These are phyloP conservation scores for Aspergillus ochraceus DNA, from an alignment of 2,329 filamentous ascomycete species.

Conservation along the genomic window DNA sequence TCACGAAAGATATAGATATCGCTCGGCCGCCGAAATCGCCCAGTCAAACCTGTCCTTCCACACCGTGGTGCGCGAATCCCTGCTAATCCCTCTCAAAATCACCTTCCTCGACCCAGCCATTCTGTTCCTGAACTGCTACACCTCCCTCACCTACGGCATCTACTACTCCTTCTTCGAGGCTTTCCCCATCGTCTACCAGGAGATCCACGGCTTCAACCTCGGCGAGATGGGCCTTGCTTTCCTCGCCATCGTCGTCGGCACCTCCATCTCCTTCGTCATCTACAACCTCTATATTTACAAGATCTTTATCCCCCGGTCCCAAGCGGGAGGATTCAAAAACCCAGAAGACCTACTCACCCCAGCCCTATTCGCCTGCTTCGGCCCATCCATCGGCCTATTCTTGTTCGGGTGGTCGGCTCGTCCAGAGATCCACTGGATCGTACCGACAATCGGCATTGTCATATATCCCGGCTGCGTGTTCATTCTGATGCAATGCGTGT, in stretches of 20 bases:
- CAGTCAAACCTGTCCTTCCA: conserved; percentile 33
- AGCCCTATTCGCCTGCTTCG: conserved; percentile 53
- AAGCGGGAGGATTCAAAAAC: conserved; percentile 47
- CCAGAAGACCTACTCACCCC: conserved; percentile 56
- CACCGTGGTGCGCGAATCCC: conserved; percentile 41
- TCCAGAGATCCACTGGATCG: conserved; percentile 30
- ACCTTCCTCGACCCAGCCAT: conserved; percentile 63
- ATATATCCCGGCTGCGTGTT: conserved; percentile 38
- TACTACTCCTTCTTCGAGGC: conserved; percentile 62
- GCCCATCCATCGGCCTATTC: conserved; percentile 59
- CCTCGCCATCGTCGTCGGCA: conserved; percentile 57
- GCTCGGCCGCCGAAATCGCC: conserved; percentile 61
- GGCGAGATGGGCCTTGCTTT: conserved; percentile 61
- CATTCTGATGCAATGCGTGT: conserved; percentile 43
- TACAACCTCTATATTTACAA: conserved; percentile 56
- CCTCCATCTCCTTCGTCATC: conserved; percentile 50
- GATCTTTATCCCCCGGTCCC: conserved; percentile 52
- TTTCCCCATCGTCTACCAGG: conserved; percentile 64
- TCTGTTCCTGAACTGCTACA: conserved; percentile 62
- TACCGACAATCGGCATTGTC: conserved; percentile 37
- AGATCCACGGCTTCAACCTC: conserved; percentile 59
- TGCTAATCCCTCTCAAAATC: conserved; percentile 63
- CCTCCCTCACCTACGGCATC: conserved; percentile 55
- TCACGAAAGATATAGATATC: conserved; percentile 50
- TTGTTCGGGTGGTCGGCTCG: conserved; percentile 39